Evolutionary conservation across 1,284 basidiomycete genomes (phyloP).

Genomic region (Bondarzewia mesenterica): DNA sequence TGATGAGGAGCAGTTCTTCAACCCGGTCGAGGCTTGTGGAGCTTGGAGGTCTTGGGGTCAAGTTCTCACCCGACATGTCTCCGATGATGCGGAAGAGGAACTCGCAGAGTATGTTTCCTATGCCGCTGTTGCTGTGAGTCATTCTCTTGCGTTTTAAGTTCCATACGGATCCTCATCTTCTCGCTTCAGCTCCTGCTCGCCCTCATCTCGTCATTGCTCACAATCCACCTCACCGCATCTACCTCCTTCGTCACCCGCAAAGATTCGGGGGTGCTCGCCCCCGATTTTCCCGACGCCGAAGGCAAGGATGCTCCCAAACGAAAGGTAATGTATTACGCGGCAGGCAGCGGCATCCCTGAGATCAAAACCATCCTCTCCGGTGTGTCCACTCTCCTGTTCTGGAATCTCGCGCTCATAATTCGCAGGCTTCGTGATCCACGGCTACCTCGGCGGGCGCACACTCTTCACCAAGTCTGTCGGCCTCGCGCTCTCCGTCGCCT

Average conservation of each 20-base stretch:
- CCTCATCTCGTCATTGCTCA: constrained; percentile 66
- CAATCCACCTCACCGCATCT: constrained; percentile 82
- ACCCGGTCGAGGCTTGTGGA: constrained; percentile 40
- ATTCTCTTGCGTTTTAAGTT: too few species aligned
- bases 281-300: constrained; percentile 31
- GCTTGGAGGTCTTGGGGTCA: constrained; percentile 75
- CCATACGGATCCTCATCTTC: constrained; percentile 5
- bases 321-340: constrained; percentile 85
- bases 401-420: constrained; percentile 3
- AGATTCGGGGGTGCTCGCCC: constrained; percentile 67
- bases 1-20: constrained; percentile 19
- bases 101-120: constrained; percentile 68
- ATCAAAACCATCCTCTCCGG: constrained; percentile 95
- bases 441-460: constrained; percentile 88
- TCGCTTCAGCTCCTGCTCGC: constrained; percentile 59
- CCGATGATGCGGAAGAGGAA: constrained; percentile 20
- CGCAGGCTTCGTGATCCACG: constrained; percentile 95
- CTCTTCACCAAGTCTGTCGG: constrained; percentile 90
- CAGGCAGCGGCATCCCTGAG: constrained; percentile 94
- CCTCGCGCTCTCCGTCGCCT: constrained; percentile 84
- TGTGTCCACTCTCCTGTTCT: constrained; percentile 18
- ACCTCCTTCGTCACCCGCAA: constrained; percentile 83
- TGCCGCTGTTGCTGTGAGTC: constrained; percentile 68
- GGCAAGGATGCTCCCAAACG: constrained; percentile 33
- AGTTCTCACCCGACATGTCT: constrained; percentile 25